Conservation (phyloP, 2,329 filamentous ascomycete genomes). For the Alternaria triticina region DNA sequence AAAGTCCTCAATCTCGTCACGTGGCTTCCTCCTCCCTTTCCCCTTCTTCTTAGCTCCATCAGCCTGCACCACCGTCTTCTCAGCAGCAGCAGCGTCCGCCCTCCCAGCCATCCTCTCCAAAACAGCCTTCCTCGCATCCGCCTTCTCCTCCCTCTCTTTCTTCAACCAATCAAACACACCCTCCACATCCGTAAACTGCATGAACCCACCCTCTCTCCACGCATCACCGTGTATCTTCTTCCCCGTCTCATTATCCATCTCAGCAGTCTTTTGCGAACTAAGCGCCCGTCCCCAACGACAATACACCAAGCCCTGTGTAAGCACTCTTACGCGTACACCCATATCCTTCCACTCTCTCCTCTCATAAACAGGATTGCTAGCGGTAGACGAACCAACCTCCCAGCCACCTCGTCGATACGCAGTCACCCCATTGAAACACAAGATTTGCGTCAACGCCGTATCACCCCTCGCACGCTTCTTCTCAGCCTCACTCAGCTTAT, state of each 20-base stretch:
- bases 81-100: neutral
- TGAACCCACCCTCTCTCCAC: slow-evolving; percentile 32
- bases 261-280: slow-evolving; percentile 12
- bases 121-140: neutral
- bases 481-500: slow-evolving; percentile 4
- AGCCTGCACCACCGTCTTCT: neutral
- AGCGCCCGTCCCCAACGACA: slow-evolving; percentile 31
- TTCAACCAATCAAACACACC: slow-evolving; percentile 22
- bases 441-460: slow-evolving; percentile 26
- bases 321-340: slow-evolving; percentile 18
- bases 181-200: slow-evolving; percentile 29
- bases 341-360: neutral
- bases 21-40: neutral
- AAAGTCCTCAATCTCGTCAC: fast-evolving
- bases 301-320: slow-evolving; percentile 35
- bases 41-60: neutral
- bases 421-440: slow-evolving; percentile 26
- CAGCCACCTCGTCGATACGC: slow-evolving; percentile 38
- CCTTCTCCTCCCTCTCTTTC: neutral
- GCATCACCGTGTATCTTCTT: slow-evolving; percentile 23
- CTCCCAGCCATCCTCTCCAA: neutral
- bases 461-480: slow-evolving; percentile 19
- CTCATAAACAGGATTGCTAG: neutral
- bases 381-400: slow-evolving; percentile 14
- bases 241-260: slow-evolving; percentile 7